phyloP scores from a whole-genome alignment of 192 early-diverging fungal species.

The Coemansia furcata region DNA sequence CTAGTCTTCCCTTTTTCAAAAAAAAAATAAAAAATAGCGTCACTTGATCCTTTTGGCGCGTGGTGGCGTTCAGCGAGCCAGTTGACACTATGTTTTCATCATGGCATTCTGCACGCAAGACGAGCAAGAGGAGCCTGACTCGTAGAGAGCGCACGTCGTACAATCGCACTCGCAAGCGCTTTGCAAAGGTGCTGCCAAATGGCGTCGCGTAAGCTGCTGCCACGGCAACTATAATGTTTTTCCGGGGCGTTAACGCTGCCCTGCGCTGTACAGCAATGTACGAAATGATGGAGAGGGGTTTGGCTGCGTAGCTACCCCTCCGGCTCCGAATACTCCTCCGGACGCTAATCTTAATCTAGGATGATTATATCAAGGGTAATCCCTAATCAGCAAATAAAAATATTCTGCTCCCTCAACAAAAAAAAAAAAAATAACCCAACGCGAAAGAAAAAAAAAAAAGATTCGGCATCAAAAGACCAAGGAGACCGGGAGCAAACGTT shows the following conservation, averaged over 20 bases:
- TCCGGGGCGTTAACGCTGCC: too few species aligned
- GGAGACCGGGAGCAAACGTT: not conserved
- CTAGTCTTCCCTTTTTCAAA: not conserved
- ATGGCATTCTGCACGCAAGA: too few species aligned
- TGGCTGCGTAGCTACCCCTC: too few species aligned
- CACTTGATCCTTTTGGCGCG: not conserved
- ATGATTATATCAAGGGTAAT: not conserved
- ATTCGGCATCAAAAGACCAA: conserved; percentile 3
- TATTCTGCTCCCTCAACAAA: not conserved
- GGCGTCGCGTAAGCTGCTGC: too few species aligned
- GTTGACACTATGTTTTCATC: too few species aligned
- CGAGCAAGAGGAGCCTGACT: too few species aligned
- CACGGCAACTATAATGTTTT: too few species aligned
- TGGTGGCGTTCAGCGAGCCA: not conserved
- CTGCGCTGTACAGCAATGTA: too few species aligned
- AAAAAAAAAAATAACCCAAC: conserved; percentile 5
- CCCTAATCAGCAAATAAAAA: not conserved
- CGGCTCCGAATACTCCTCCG: not conserved
- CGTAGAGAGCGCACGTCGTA: too few species aligned
- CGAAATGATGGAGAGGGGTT: too few species aligned
- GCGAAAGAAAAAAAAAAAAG: not conserved
- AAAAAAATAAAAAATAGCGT: conserved; percentile 1
- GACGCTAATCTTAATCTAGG: not conserved
- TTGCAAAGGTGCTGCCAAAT: too few species aligned
- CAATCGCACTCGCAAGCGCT: too few species aligned